Evolutionary conservation across 371 early-diverging fungal genomes (phyloP).

Genomic region (Blakeslea trispora): DNA sequence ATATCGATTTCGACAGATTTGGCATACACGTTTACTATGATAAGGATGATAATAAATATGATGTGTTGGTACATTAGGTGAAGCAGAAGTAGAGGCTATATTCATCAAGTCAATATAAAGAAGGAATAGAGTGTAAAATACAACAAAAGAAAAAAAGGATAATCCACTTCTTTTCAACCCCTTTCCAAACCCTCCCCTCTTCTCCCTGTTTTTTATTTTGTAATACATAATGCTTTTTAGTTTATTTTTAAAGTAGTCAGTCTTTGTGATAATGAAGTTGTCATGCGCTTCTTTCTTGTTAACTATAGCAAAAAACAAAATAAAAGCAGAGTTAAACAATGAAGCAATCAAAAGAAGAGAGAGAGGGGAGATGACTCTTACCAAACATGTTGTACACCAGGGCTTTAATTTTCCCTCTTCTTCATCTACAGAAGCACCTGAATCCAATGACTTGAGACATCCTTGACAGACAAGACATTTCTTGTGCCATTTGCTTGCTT

Average conservation of each 20-base stretch:
- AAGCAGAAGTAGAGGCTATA: neutral
- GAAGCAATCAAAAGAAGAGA: too few species aligned
- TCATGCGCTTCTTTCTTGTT: too few species aligned
- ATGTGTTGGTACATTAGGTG: constrained; percentile 2
- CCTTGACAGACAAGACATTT: constrained; percentile 39
- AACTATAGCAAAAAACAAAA: too few species aligned
- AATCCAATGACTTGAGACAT: constrained; percentile 44
- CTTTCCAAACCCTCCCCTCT: too few species aligned
- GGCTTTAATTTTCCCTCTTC: constrained; percentile 22
- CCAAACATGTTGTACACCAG: constrained; percentile 44
- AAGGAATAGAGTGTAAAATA: neutral
- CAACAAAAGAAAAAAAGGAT: neutral
- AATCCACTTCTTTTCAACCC: too few species aligned
- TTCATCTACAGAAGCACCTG: constrained; percentile 34
- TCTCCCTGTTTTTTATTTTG: neutral
- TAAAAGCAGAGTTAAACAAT: too few species aligned
- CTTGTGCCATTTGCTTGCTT: constrained; percentile 46
- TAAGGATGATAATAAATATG: constrained; percentile 1
- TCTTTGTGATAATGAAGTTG: too few species aligned
- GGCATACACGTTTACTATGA: constrained; percentile 2
- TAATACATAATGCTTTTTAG: too few species aligned
- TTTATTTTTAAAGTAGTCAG: too few species aligned
- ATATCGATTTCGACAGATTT: constrained; percentile 7
- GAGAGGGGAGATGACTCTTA: too few species aligned
- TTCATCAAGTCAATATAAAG: neutral